These are phyloP conservation scores for Cladophialophora immunda DNA, from an alignment of 2,329 filamentous ascomycete genomes.

Conservation along the genomic window DNA sequence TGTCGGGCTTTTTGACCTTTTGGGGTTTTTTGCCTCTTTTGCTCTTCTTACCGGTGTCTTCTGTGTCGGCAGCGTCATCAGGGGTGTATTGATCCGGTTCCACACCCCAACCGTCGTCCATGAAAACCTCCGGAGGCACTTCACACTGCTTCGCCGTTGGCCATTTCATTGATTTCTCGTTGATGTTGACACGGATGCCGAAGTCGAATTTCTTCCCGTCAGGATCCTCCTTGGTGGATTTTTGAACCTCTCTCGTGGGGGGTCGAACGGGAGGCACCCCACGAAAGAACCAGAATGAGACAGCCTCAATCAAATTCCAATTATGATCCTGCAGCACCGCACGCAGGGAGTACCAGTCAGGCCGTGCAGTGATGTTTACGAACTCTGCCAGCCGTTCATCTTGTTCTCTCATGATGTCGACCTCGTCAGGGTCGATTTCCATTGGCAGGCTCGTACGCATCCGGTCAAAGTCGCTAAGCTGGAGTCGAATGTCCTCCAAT, in stretches of 20 bases:
- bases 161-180: not conserved
- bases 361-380: conserved; percentile 32
- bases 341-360: conserved; percentile 29
- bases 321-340: conserved; percentile 8
- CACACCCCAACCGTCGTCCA: conserved; percentile 7
- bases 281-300: conserved; percentile 21
- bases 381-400: conserved; percentile 34
- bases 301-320: conserved; percentile 28
- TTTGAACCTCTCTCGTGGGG: not conserved
- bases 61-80: not conserved
- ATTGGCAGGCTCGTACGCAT: conserved; percentile 22
- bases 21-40: not conserved
- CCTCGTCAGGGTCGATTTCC: not conserved
- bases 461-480: conserved; percentile 15
- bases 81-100: conserved; percentile 8
- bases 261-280: not conserved
- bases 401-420: conserved; percentile 13
- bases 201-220: not conserved
- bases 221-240: not conserved
- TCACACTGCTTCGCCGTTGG: not conserved
- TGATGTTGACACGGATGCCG: not conserved
- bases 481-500: not conserved
- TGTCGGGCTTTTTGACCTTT: not conserved
- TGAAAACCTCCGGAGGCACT: not conserved
- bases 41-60: not conserved